Percentiles rank a stretch among this genome's conserved stretches.
These are phyloP conservation scores for Claviceps sp. DNA, from an alignment of 2,329 filamentous ascomycete genomes.

Conservation along the genomic window DNA sequence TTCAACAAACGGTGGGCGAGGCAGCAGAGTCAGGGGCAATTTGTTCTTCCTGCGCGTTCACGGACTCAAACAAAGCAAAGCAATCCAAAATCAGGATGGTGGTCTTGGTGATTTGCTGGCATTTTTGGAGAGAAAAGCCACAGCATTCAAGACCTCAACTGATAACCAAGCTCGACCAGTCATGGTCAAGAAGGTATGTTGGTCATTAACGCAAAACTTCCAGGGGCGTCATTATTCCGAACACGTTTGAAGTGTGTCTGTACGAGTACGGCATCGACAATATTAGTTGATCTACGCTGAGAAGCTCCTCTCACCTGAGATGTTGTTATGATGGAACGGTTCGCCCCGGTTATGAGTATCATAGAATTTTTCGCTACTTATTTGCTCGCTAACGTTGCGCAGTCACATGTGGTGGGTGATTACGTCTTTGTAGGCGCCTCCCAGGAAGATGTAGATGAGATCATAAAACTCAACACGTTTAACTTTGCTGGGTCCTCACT, in stretches of 20 bases:
- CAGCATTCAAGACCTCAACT: slow-evolving; percentile 36
- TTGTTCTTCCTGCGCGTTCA: slow-evolving; percentile 34
- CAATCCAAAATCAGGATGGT: slow-evolving; percentile 50
- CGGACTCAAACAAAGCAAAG: slow-evolving; percentile 57
- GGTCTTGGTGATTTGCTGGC: slow-evolving; percentile 50
- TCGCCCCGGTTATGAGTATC: slow-evolving; percentile 1
- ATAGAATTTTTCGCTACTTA: slow-evolving; percentile 16
- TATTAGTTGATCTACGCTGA: not conserved
- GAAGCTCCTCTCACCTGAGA: not conserved
- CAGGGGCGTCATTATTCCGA: slow-evolving; percentile 4
- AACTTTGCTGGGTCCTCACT: slow-evolving; percentile 53
- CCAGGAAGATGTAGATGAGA: slow-evolving; percentile 47
- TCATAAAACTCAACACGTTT: slow-evolving; percentile 56
- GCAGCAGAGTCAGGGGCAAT: slow-evolving; percentile 16
- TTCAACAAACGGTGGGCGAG: slow-evolving; percentile 16
- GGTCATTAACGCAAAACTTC: slow-evolving; percentile 15
- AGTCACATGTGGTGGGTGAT: slow-evolving; percentile 59
- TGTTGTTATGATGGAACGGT: not conserved
- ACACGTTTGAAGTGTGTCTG: slow-evolving; percentile 1
- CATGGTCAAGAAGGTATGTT: slow-evolving; percentile 68
- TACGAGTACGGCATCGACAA: slow-evolving; percentile 2
- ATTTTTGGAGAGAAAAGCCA: slow-evolving; percentile 60
- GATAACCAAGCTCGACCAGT: slow-evolving; percentile 33
- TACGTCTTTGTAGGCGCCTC: slow-evolving; percentile 54
- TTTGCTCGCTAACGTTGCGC: slow-evolving; percentile 44